phyloP scores from a whole-genome alignment of 1,284 basidiomycete genomes.

The Irpex lacteus region DNA sequence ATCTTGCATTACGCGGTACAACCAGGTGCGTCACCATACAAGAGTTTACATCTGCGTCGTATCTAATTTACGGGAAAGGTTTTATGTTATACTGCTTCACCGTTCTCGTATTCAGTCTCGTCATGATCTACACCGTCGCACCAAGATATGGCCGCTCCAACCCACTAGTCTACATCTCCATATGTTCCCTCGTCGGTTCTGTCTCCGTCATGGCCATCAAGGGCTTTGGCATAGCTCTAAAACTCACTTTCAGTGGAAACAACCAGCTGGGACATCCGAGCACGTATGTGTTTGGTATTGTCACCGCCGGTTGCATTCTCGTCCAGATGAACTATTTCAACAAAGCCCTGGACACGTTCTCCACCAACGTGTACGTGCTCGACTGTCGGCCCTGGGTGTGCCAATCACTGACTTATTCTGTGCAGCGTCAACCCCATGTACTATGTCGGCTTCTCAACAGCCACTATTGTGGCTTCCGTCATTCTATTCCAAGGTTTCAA shows the following conservation, averaged over 20 bases:
- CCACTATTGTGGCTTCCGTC: conserved; percentile 91
- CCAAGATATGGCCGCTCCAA: conserved; percentile 89
- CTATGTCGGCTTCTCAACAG: conserved; percentile 97
- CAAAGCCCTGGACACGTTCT: conserved; percentile 96
- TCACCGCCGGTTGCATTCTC: conserved; percentile 85
- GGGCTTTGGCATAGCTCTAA: conserved; percentile 95
- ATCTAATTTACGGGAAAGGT: conserved; percentile 41
- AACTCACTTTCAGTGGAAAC: conserved; percentile 90
- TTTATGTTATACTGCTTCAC: conserved; percentile 89
- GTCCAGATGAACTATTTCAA: conserved; percentile 99
- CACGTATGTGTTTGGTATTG: conserved; percentile 91
- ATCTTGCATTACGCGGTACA: conserved; percentile 88
- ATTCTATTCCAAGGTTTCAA: conserved; percentile 98
- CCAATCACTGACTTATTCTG: background rate
- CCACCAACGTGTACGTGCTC: conserved; percentile 88
- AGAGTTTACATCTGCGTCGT: background rate
- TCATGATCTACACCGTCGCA: conserved; percentile 87
- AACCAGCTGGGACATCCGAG: conserved; percentile 95
- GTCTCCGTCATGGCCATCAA: conserved; percentile 94
- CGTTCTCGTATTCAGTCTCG: conserved; percentile 77
- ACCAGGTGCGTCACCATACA: conserved; percentile 59
- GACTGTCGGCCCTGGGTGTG: conserved; percentile 9
- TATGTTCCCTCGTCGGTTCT: conserved; percentile 88
- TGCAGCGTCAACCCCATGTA: conserved; percentile 95
- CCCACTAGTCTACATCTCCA: conserved; percentile 91